A percentile compares a stretch with the other conserved stretches of the same genome.
Conservation (phyloP, 2,329 filamentous ascomycete species). For the Pseudocercospora pini-densiflorae region DNA sequence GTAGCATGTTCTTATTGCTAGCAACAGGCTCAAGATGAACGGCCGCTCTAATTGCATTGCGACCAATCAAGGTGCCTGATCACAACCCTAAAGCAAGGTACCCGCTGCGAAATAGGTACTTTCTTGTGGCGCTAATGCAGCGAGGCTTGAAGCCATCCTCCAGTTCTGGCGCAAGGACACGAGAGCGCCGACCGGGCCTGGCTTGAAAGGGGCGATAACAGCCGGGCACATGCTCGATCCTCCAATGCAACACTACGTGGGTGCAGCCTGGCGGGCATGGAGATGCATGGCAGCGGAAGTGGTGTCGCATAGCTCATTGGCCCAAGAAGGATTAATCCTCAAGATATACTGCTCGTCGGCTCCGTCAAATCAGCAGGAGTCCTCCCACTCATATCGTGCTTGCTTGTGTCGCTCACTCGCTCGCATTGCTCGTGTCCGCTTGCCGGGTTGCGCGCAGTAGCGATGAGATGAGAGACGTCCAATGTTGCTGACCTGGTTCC, state of each 20-base stretch:
- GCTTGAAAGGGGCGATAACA: slow-evolving; percentile 5
- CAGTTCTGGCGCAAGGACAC: slow-evolving; percentile 10
- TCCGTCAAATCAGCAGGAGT: background rate
- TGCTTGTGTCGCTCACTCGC: background rate
- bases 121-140: slow-evolving; percentile 3
- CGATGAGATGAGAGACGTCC: no score
- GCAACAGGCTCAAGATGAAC: slow-evolving; percentile 13
- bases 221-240: slow-evolving; percentile 2
- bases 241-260: slow-evolving; percentile 6
- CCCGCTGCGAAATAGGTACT: background rate
- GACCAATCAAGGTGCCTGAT: slow-evolving; percentile 6
- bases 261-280: background rate
- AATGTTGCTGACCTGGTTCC: no score
- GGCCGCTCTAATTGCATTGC: slow-evolving; percentile 4
- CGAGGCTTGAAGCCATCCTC: slow-evolving; percentile 1
- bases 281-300: background rate
- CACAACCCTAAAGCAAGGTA: background rate
- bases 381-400: background rate
- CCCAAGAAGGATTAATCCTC: background rate
- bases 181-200: slow-evolving; percentile 1
- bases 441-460: background rate
- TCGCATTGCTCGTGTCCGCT: slow-evolving; percentile 1
- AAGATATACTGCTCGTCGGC: background rate
- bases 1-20: slow-evolving; percentile 10
- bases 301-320: background rate